A percentile compares a stretch with the other conserved stretches of the same genome.
phyloP scores from a whole-genome alignment of 2,329 filamentous ascomycete genomes.

The Pseudogymnoascus sp. region DNA sequence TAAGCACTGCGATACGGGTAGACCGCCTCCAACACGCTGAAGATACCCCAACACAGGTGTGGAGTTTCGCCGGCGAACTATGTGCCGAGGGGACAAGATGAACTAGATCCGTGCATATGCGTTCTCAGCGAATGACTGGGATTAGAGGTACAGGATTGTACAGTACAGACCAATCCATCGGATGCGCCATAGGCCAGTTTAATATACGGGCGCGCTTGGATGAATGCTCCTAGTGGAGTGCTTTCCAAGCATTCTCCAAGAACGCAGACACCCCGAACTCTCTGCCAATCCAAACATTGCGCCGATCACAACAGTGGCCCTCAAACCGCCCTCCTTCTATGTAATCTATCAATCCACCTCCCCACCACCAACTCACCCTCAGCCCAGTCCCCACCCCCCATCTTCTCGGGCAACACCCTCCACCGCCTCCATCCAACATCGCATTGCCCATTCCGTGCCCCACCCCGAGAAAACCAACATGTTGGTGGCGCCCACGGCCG shows the following conservation, averaged over 20 bases:
- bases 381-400: neutral
- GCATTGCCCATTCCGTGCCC: neutral
- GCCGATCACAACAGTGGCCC: neutral
- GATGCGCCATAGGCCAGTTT: neutral
- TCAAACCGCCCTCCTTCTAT: neutral
- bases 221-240: neutral
- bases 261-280: neutral
- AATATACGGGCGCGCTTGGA: constrained; percentile 2
- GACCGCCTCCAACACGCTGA: neutral
- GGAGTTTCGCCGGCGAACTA: neutral
- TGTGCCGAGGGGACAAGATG: neutral
- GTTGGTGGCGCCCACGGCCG: neutral
- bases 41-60: neutral
- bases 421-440: neutral
- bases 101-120: neutral
- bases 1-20: neutral
- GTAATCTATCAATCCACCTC: neutral
- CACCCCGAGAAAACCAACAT: constrained; percentile 2
- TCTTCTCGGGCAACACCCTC: neutral
- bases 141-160: neutral
- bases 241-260: neutral
- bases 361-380: neutral
- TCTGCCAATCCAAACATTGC: neutral
- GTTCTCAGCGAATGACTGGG: neutral
- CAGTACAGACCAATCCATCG: neutral